A percentile compares a stretch with the other conserved stretches of the same genome.
Evolutionary conservation across 2,329 filamentous ascomycete species (phyloP).

Genomic region (Raffaelea albimanens): DNA sequence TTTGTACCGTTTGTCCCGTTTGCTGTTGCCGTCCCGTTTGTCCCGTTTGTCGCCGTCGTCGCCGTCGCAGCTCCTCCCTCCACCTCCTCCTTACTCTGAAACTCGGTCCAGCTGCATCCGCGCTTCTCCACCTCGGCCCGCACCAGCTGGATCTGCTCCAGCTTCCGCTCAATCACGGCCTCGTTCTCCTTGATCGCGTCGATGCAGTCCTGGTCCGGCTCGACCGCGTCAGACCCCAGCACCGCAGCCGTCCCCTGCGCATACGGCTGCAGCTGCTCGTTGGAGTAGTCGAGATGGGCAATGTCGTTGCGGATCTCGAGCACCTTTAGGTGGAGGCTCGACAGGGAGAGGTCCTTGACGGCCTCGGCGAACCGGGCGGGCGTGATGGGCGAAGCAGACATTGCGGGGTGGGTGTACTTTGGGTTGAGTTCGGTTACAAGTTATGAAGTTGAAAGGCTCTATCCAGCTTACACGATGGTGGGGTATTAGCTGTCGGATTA

Average conservation of each 20-base stretch:
- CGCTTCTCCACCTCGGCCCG: constrained; percentile 53
- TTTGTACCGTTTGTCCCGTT: background rate
- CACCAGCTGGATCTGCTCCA: constrained; percentile 54
- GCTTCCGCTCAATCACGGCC: constrained; percentile 57
- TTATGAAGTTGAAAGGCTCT: no score
- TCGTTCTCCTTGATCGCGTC: constrained; percentile 68
- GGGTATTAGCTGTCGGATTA: background rate
- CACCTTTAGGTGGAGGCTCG: constrained; percentile 62
- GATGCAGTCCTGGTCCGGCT: constrained; percentile 59
- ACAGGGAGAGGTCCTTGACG: constrained; percentile 55
- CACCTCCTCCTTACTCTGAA: constrained; percentile 36
- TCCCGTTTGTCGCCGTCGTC: background rate
- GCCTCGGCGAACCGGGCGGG: constrained; percentile 56
- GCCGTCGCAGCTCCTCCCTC: constrained; percentile 3
- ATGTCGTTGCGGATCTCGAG: constrained; percentile 69
- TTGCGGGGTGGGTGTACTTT: constrained; percentile 19
- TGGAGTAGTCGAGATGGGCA: constrained; percentile 63
- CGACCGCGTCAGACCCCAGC: constrained; percentile 16
- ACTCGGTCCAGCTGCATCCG: constrained; percentile 48
- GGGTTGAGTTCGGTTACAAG: no score
- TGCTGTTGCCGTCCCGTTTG: background rate
- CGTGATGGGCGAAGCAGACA: constrained; percentile 57
- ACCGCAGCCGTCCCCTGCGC: constrained; percentile 39
- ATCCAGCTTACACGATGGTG: no score
- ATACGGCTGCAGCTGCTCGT: constrained; percentile 61